Conservation (phyloP, 2,329 filamentous ascomycete species). For the Monilinia fructigena region DNA sequence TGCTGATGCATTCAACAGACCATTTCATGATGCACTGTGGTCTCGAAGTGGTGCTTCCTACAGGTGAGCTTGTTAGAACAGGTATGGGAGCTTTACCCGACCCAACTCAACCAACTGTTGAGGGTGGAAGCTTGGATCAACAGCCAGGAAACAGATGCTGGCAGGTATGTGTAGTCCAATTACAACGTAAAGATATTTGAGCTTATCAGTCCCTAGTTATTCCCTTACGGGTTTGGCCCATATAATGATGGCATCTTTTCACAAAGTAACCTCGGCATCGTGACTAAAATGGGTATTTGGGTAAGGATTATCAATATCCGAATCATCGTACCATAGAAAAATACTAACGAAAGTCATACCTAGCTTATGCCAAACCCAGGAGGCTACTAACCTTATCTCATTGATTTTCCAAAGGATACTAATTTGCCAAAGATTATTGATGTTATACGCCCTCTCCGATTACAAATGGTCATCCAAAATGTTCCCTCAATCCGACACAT, state of each 20-base stretch:
- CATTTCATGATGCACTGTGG: constrained; percentile 46
- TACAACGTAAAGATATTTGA: neutral
- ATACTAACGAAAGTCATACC: neutral
- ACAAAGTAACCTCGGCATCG: constrained; percentile 53
- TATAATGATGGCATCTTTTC: constrained; percentile 48
- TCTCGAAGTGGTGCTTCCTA: constrained; percentile 48
- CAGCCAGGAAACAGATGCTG: constrained; percentile 43
- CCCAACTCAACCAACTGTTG: constrained; percentile 18
- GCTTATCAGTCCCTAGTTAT: constrained; percentile 2
- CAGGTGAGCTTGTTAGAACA: constrained; percentile 47
- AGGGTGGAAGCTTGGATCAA: constrained; percentile 26
- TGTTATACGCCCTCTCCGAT: constrained; percentile 46
- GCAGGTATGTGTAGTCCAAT: constrained; percentile 32
- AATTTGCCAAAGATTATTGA: constrained; percentile 40
- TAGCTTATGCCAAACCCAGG: constrained; percentile 53
- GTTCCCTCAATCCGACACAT: constrained; percentile 38
- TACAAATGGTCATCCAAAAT: constrained; percentile 47
- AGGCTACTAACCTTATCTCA: constrained; percentile 46
- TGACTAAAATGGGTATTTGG: constrained; percentile 53
- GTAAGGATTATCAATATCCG: constrained; percentile 4
- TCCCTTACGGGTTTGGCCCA: constrained; percentile 42
- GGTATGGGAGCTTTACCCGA: constrained; percentile 47
- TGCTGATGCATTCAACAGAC: constrained; percentile 31
- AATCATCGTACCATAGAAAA: neutral
- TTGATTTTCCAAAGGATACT: constrained; percentile 46